Base-by-base conservation (phyloP, 805 yeast genomes). In the Barnettozyma wickerhamii region DNA sequence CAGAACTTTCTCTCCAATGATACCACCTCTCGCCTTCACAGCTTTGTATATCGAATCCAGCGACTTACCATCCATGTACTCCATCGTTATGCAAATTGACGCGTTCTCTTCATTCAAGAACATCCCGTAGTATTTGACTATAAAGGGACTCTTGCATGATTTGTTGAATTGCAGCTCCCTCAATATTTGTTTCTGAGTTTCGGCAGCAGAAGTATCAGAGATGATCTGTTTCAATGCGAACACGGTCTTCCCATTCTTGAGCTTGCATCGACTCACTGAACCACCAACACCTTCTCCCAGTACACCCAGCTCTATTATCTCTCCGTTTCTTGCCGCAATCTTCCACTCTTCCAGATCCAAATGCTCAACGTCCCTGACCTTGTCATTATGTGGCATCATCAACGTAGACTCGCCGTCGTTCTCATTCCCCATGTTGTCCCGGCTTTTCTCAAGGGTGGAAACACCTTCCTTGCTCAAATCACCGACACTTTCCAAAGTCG, bases 271-370 rank as follows among this genome's bases (percentile, higher is more conserved):
- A 17, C 82, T 73, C 10, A 91, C 99, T 10, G 86, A 74, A 1
- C 98, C 99, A 13, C 96, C 95, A 27, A 87, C 82, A 14, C 99
- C 99, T 65, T 93, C 98, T 15, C 99, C 99, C 18, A 91, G 62
- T 21, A 77, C 72, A 17, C 79, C 80, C 29, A 90, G 48, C 40
- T 86, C 88, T 7, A 75, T 66, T 28, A 93, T 85, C 33, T 78
- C 74, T 37, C 77, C 75, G 21, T 68, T 60, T 40, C 75, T 70
- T 12, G 84, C 79, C 2, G 81, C 65, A 4, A 61, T 51, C 48
- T 77, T 74, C 96, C 97, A 90, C 38, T 81, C 88, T 13, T 75
- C 77, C 37, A 84, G 88, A 20, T 81, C 81, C 35, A 87, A 59
- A 28, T 77, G 76, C 36, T 71, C 74, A 18, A 79, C 70, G 42